Evolutionary conservation across 306 rosid genomes (phyloP).

Genomic region (Malus sieversii): DNA sequence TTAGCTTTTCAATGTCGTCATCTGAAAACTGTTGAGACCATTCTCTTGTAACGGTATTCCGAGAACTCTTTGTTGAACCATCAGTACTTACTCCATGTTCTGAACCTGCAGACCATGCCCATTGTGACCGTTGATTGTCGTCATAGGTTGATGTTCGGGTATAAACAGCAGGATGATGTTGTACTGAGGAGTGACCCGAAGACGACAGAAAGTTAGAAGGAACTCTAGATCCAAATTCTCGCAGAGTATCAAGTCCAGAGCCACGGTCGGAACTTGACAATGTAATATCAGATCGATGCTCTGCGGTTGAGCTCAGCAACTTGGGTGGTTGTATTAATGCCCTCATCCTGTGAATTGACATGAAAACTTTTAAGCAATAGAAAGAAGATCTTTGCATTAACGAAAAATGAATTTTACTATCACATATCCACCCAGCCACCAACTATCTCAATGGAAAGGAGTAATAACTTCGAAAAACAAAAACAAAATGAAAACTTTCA

Average conservation of each 20-base stretch:
- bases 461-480: neutral
- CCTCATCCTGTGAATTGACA: constrained; percentile 40
- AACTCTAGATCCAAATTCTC: constrained; percentile 39
- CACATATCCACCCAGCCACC: neutral
- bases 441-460: neutral
- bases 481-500: no score
- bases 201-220: constrained; percentile 34
- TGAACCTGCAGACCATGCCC: constrained; percentile 63
- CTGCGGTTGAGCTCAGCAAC: constrained; percentile 42
- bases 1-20: constrained; percentile 59
- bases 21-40: constrained; percentile 29
- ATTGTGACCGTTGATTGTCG: constrained; percentile 47
- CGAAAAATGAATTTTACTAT: neutral
- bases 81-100: constrained; percentile 44
- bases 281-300: constrained; percentile 83
- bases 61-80: constrained; percentile 43
- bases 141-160: constrained; percentile 34
- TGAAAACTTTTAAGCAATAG: neutral
- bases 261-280: constrained; percentile 87
- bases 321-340: constrained; percentile 29
- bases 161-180: constrained; percentile 32
- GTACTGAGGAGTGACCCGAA: constrained; percentile 26
- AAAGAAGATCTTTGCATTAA: neutral
- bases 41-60: constrained; percentile 32
- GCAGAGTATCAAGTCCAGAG: constrained; percentile 76